phyloP scores from a whole-genome alignment of 2,329 filamentous ascomycete species.

The Aspergillus sp. region DNA sequence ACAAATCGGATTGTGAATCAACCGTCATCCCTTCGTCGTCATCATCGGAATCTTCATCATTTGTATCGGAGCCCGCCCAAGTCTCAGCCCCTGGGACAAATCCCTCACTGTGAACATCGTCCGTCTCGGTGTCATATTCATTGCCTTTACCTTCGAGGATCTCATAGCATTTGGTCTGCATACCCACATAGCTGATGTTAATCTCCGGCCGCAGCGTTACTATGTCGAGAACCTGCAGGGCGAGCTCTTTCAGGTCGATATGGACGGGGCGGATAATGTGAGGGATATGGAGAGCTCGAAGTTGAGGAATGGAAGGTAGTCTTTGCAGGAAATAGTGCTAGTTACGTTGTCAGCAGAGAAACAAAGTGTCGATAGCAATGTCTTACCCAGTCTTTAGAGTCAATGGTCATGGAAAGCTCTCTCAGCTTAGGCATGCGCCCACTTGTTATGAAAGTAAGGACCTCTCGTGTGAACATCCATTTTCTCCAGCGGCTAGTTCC shows the following conservation, averaged over 20 bases:
- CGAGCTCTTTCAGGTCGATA: conserved; percentile 67
- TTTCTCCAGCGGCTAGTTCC: conserved; percentile 57
- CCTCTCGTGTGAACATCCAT: conserved; percentile 70
- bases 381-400: conserved; percentile 76
- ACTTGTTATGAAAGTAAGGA: conserved; percentile 71
- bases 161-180: conserved; percentile 78
- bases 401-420: conserved; percentile 70
- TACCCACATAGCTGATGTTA: conserved; percentile 73
- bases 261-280: conserved; percentile 64
- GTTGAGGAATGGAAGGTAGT: conserved; percentile 67
- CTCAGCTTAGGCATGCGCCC: conserved; percentile 70
- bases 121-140: conserved; percentile 38
- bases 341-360: conserved; percentile 17
- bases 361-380: background rate
- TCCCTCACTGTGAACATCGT: conserved; percentile 48
- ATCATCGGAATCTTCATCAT: conserved; percentile 49
- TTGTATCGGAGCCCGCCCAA: conserved; percentile 42
- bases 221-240: conserved; percentile 74
- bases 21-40: conserved; percentile 30
- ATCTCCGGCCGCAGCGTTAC: conserved; percentile 74
- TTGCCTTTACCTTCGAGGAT: conserved; percentile 62
- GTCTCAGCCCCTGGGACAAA: conserved; percentile 48
- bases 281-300: conserved; percentile 70
- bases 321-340: conserved; percentile 77
- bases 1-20: conserved; percentile 21